phyloP scores from a whole-genome alignment of 768 basidiomycete genomes.

The Gloeostereum incarnatum region DNA sequence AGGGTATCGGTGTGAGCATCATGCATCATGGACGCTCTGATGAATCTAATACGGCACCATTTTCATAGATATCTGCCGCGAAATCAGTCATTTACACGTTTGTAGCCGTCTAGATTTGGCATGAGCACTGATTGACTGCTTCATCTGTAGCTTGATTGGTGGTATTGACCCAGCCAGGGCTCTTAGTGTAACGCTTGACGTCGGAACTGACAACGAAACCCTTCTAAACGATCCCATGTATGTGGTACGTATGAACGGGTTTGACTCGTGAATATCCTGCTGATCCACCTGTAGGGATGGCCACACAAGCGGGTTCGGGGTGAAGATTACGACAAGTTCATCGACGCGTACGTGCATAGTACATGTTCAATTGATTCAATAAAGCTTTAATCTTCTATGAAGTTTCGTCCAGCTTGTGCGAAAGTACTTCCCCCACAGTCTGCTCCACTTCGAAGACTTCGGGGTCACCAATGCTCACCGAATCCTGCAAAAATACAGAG shows the following conservation, averaged over 20 bases:
- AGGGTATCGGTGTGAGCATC: slow-evolving; percentile 43
- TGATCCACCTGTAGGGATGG: slow-evolving; percentile 48
- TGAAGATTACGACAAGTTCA: slow-evolving; percentile 64
- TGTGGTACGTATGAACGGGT: slow-evolving; percentile 35
- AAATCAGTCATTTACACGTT: slow-evolving; percentile 76
- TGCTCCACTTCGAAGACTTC: slow-evolving; percentile 84
- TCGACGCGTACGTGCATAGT: slow-evolving; percentile 47
- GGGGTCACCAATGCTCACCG: slow-evolving; percentile 70
- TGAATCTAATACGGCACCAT: not conserved
- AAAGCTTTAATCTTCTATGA: not conserved
- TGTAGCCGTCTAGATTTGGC: slow-evolving; percentile 10
- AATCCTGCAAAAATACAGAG: slow-evolving; percentile 52
- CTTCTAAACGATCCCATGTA: slow-evolving; percentile 58
- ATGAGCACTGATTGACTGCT: not conserved
- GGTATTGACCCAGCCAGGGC: slow-evolving; percentile 56
- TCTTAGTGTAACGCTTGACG: slow-evolving; percentile 57
- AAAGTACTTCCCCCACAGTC: slow-evolving; percentile 55
- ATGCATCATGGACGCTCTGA: not conserved
- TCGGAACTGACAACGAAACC: slow-evolving; percentile 65
- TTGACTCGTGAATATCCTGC: not conserved
- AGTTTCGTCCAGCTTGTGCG: slow-evolving; percentile 73
- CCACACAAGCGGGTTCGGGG: slow-evolving; percentile 61
- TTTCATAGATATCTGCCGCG: slow-evolving; percentile 54
- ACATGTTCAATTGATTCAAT: not conserved
- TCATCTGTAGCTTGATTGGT: slow-evolving; percentile 39